A percentile compares a stretch with the other conserved stretches of the same genome.
Conservation (phyloP, 2,329 filamentous ascomycete species). For the Epichloe hybrida region DNA sequence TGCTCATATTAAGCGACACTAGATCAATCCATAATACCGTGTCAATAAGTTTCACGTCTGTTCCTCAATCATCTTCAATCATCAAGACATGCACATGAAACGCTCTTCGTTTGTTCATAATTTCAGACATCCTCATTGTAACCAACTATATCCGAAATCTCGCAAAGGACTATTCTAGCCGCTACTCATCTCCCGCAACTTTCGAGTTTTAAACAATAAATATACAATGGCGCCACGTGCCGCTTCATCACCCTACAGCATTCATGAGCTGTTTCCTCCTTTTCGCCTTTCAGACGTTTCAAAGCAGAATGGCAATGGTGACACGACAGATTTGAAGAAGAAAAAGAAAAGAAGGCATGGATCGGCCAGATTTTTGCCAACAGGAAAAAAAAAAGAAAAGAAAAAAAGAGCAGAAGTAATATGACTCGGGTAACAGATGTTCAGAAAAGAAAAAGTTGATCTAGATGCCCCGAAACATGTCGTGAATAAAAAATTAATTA, state of each 20-base stretch:
- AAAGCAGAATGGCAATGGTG: constrained; percentile 4
- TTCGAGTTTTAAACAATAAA: constrained; percentile 12
- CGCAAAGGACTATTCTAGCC: background rate
- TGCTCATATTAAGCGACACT: background rate
- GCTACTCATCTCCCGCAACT: constrained; percentile 2
- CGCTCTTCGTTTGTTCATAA: constrained; percentile 8
- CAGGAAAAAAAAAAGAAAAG: constrained; percentile 11
- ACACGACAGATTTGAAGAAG: constrained; percentile 11
- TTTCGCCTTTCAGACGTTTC: constrained; percentile 13
- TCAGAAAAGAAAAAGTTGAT: background rate
- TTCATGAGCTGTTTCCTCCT: constrained; percentile 13
- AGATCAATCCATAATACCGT: no score
- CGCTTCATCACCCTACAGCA: constrained; percentile 7
- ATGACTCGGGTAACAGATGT: background rate
- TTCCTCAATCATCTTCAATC: background rate
- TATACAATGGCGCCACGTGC: constrained; percentile 17
- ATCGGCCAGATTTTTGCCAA: constrained; percentile 1
- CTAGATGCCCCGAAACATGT: background rate
- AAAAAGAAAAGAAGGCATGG: background rate
- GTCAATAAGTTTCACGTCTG: no score
- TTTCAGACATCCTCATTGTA: constrained; percentile 2
- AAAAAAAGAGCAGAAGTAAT: constrained; percentile 5
- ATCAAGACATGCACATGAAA: background rate
- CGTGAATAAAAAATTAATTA: constrained; percentile 5
- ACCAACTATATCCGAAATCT: background rate